phyloP scores from a whole-genome alignment of 805 yeast genomes.

The Grigorovia jiainica region DNA sequence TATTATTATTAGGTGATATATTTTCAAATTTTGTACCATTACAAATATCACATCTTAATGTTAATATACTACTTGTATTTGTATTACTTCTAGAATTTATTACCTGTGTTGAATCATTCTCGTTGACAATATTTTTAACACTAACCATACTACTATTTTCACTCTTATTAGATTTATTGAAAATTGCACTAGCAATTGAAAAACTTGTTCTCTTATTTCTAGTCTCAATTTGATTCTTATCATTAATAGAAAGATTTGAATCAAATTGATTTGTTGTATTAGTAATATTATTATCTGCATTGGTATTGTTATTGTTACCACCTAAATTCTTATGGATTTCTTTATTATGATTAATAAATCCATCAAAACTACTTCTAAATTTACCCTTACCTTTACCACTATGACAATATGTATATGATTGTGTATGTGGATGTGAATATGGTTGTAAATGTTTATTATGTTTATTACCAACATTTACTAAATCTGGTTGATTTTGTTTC shows the following conservation, averaged over 20 bases:
- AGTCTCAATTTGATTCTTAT: not conserved
- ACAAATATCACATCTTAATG: slow-evolving; percentile 19
- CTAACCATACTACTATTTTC: not conserved
- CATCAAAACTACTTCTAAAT: not conserved
- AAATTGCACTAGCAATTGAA: slow-evolving; percentile 9
- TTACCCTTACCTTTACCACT: not conserved
- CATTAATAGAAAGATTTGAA: not conserved
- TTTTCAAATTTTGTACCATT: slow-evolving; percentile 18
- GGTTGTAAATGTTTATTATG: not conserved
- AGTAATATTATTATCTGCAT: not conserved
- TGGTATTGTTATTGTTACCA: not conserved
- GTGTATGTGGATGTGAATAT: not conserved
- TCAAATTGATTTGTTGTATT: not conserved
- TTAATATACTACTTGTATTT: not conserved
- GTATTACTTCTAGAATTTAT: slow-evolving; percentile 3
- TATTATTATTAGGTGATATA: slow-evolving; percentile 3
- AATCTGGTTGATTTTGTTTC: not conserved
- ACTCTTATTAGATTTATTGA: slow-evolving; percentile 12
- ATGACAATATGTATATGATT: too few species aligned
- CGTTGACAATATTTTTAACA: not conserved
- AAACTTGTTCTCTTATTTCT: slow-evolving; percentile 13
- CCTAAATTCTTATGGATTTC: not conserved
- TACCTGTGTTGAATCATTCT: not conserved
- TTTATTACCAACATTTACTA: not conserved
- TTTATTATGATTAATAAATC: not conserved